Percentiles rank a stretch among this genome's conserved stretches.
Evolutionary conservation across 495 filamentous ascomycete species (phyloP).

Genomic region (Penicillium canescens): DNA sequence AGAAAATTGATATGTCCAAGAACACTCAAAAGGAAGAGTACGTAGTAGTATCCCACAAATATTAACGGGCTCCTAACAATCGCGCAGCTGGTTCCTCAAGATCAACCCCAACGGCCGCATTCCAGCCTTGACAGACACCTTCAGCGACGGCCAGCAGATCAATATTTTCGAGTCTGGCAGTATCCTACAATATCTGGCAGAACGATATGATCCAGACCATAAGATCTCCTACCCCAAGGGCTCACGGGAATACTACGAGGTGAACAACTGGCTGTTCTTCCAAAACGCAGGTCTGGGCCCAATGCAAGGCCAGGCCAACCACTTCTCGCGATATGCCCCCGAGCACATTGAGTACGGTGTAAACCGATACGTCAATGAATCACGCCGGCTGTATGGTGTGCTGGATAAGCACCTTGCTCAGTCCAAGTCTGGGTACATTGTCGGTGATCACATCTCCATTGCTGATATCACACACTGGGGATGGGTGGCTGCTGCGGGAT

Average conservation of each 20-base stretch:
- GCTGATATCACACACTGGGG: slow-evolving; percentile 84
- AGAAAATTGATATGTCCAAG: slow-evolving; percentile 68
- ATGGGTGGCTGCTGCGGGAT: slow-evolving; percentile 65
- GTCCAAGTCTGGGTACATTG: slow-evolving; percentile 67
- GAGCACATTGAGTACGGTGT: slow-evolving; percentile 86
- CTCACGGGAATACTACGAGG: slow-evolving; percentile 73
- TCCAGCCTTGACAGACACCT: slow-evolving; percentile 83
- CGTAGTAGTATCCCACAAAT: slow-evolving; percentile 13
- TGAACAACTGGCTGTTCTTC: slow-evolving; percentile 76
- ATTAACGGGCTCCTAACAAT: neutral
- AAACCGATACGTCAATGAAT: slow-evolving; percentile 80
- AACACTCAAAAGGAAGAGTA: slow-evolving; percentile 77
- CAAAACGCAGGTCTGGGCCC: slow-evolving; percentile 80
- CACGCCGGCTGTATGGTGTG: slow-evolving; percentile 75
- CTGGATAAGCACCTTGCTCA: slow-evolving; percentile 70
- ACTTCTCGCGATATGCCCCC: slow-evolving; percentile 84
- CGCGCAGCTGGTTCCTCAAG: slow-evolving; percentile 70
- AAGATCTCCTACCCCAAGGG: slow-evolving; percentile 81
- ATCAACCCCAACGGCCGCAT: slow-evolving; percentile 97
- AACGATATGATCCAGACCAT: slow-evolving; percentile 77
- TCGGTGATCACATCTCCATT: slow-evolving; percentile 78
- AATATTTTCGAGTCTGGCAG: slow-evolving; percentile 80
- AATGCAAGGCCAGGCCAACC: slow-evolving; percentile 93
- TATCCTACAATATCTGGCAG: slow-evolving; percentile 84
- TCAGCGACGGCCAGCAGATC: slow-evolving; percentile 70